Base-by-base conservation (phyloP, 805 yeast genomes). In the Lipomyces starkeyi region DNA sequence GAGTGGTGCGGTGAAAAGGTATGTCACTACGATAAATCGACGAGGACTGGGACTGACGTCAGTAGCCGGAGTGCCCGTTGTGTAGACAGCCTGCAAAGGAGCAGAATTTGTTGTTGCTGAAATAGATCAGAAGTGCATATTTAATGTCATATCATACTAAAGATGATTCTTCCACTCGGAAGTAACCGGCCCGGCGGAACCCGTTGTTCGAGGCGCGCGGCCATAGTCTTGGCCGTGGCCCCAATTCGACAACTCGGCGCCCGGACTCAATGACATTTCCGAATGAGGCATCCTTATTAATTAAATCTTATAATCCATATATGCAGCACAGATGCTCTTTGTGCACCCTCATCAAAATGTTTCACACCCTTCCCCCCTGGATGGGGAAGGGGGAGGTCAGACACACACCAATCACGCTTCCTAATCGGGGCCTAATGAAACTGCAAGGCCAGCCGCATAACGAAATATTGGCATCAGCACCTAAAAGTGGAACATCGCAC, bases 1-100 rank as follows among this genome's bases (percentile, higher is more conserved):
- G 97, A 91, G 73, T 94, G 98, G 98, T 86, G 93, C 67, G 83
- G 91, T 70, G 97, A 93, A 72, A 84, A 85, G 62, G 68, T 62
- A 32, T 2, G 68, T n/a, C n/a, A 11, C 6, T 9, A 20, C 17
- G 14, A 20, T 5, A 9, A 2, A 0, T 58, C 9, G 20, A 27
- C 11, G 25, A 34, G 34, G 13, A 35, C 32, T n/a, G 13, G 7
- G 20, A 59, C 59, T 59, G 22, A 59, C 20, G 35, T 37, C 3
- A 14, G 25, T 32, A 58, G 68, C 88, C 92, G 0, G 97, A 93
- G 75, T 94, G 99, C 76, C 98, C 99, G 0, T 80, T 95, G 34
- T 95, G 98, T 76, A 79, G 98, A 63, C 95, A 89, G 71, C 83
- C 81, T 29, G 84, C 91, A 61, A 79, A 83, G 35, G 89, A 85